A percentile compares a stretch with the other conserved stretches of the same genome.
Evolutionary conservation across 2,329 filamentous ascomycete species (phyloP).

Genomic region (Thelonectria rubi): DNA sequence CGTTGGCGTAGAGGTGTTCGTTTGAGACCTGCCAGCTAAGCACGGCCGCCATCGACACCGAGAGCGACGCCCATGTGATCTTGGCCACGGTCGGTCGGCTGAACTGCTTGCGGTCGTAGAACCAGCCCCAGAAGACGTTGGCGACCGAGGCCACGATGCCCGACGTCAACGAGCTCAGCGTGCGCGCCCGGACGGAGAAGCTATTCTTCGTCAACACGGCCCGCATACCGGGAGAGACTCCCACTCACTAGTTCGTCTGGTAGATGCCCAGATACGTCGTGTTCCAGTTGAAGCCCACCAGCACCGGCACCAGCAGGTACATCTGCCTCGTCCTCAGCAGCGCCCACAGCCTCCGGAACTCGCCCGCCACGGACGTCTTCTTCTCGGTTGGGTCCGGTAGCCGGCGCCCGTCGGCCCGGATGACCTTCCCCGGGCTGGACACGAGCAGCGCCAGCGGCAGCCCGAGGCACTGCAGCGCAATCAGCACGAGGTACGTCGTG

Average conservation of each 20-base stretch:
- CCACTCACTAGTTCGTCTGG: conserved; percentile 53
- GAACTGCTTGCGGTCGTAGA: conserved; percentile 55
- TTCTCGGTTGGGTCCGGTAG: conserved; percentile 26
- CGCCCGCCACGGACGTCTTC: conserved; percentile 28
- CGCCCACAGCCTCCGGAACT: conserved; percentile 39
- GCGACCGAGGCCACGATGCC: conserved; percentile 56
- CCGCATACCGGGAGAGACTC: no score
- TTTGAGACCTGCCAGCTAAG: conserved; percentile 60
- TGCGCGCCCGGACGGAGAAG: conserved; percentile 59
- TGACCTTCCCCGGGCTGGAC: conserved; percentile 37
- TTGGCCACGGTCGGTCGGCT: conserved; percentile 54
- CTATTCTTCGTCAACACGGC: background rate
- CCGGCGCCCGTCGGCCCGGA: conserved; percentile 33
- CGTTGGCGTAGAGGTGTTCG: conserved; percentile 50
- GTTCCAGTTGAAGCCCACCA: conserved; percentile 62
- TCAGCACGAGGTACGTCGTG: conserved; percentile 38
- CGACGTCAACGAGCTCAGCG: conserved; percentile 55
- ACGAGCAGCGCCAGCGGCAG: conserved; percentile 37
- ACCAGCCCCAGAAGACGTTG: conserved; percentile 60
- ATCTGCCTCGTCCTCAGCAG: conserved; percentile 56
- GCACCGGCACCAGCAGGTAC: conserved; percentile 58
- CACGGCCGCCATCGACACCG: conserved; percentile 53
- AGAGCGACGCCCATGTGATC: conserved; percentile 50
- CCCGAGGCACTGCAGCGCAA: conserved; percentile 39
- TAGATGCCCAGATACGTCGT: conserved; percentile 61